phyloP scores from a whole-genome alignment of 192 early-diverging fungal species.

The Coemansia aciculifera region DNA sequence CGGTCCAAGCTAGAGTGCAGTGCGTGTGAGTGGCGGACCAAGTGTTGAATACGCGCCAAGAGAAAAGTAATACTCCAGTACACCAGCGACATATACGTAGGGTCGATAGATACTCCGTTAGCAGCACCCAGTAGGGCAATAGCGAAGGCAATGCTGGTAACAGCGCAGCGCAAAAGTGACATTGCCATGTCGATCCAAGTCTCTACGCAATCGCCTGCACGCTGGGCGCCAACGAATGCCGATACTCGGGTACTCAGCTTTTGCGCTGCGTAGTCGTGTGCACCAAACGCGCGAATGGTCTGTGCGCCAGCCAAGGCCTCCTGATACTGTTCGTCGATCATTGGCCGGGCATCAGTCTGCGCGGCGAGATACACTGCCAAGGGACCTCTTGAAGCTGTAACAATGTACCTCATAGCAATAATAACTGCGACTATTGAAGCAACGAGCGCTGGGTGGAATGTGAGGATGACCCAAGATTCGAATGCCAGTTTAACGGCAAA shows the following conservation, averaged over 20 bases:
- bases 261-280: slow-evolving; percentile 48
- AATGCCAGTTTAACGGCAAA: slow-evolving; percentile 65
- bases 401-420: slow-evolving; percentile 36
- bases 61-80: slow-evolving; percentile 24
- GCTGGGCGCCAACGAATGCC: background rate
- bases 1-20: slow-evolving; percentile 16
- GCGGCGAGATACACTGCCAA: slow-evolving; percentile 9
- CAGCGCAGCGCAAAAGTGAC: slow-evolving; percentile 29
- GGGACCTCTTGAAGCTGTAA: slow-evolving; percentile 1
- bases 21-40: slow-evolving; percentile 33
- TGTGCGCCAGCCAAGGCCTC: slow-evolving; percentile 67
- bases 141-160: slow-evolving; percentile 19
- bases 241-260: slow-evolving; percentile 10
- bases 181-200: slow-evolving; percentile 51
- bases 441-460: slow-evolving; percentile 66
- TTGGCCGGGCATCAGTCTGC: slow-evolving; percentile 25
- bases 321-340: slow-evolving; percentile 62
- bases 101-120: background rate
- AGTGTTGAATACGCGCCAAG: slow-evolving; percentile 42
- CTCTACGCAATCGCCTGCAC: slow-evolving; percentile 31
- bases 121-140: slow-evolving; percentile 17
- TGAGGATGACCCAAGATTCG: slow-evolving; percentile 60
- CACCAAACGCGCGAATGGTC: slow-evolving; percentile 68
- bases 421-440: slow-evolving; percentile 55
- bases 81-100: slow-evolving; percentile 17